Conservation (phyloP, 2,329 filamentous ascomycete species). For the Coniella lustricola region DNA sequence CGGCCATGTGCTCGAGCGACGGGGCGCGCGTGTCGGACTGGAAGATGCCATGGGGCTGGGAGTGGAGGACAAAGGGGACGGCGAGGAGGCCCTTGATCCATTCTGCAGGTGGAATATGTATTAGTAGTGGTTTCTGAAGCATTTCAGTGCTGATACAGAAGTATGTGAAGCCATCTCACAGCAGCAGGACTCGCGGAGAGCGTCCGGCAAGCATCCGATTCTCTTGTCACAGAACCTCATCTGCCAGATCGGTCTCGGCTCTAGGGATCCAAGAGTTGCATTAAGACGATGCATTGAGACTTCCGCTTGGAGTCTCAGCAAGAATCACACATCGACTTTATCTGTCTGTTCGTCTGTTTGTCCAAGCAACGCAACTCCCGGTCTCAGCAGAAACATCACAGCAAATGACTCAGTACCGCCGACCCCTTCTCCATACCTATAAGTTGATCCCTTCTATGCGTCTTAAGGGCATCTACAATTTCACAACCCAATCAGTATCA, state of each 20-base stretch:
- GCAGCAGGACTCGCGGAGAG: too few relatives aligned
- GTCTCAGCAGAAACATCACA: background rate
- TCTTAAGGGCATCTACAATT: slow-evolving; percentile 57
- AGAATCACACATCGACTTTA: too few relatives aligned
- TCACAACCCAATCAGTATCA: slow-evolving; percentile 6
- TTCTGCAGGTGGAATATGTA: slow-evolving; percentile 42
- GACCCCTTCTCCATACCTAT: slow-evolving; percentile 47
- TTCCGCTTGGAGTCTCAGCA: too few relatives aligned
- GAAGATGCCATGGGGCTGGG: slow-evolving; percentile 83
- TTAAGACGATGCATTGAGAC: too few relatives aligned
- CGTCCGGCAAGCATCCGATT: too few relatives aligned
- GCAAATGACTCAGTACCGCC: background rate
- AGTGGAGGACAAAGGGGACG: slow-evolving; percentile 93
- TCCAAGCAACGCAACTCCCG: too few relatives aligned
- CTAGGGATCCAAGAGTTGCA: too few relatives aligned
- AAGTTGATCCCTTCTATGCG: slow-evolving; percentile 84
- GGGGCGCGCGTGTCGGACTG: slow-evolving; percentile 47
- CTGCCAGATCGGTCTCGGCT: too few relatives aligned
- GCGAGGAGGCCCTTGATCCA: slow-evolving; percentile 95
- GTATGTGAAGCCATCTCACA: too few relatives aligned
- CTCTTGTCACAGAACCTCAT: too few relatives aligned
- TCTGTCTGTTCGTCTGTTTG: too few relatives aligned
- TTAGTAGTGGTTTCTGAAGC: background rate
- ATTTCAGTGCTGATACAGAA: too few relatives aligned
- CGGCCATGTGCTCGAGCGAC: slow-evolving; percentile 61